A percentile compares a stretch with the other conserved stretches of the same genome.
phyloP scores from a whole-genome alignment of 176 grass and related monocot species.

The Musa beccarii region DNA sequence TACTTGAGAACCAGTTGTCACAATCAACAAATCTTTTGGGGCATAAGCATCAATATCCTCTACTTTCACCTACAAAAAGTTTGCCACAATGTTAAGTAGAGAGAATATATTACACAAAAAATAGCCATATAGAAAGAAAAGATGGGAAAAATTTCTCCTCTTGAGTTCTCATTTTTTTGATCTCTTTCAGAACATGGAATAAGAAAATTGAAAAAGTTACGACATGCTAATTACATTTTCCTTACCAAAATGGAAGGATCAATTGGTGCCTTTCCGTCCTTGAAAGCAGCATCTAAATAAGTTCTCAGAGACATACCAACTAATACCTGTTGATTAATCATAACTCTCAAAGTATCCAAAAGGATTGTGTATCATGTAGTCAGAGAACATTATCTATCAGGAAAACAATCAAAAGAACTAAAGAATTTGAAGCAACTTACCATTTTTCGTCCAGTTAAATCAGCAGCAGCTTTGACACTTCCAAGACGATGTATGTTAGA shows the following conservation, averaged over 20 bases:
- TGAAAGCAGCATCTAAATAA: slow-evolving; percentile 98
- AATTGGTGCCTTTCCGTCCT: slow-evolving; percentile 93
- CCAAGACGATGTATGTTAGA: slow-evolving; percentile 99
- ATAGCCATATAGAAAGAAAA: neutral
- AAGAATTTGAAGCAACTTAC: slow-evolving; percentile 29
- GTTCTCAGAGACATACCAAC: slow-evolving; percentile 97
- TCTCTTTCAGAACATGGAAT: neutral
- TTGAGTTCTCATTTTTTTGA: neutral
- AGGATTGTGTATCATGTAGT: slow-evolving; percentile 16
- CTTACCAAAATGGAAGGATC: slow-evolving; percentile 99
- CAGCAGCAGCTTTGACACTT: slow-evolving; percentile 95
- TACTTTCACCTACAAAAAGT: slow-evolving; percentile 63
- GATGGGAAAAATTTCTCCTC: neutral
- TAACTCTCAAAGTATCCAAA: slow-evolving; percentile 12
- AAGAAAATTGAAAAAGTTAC: slow-evolving; percentile 6
- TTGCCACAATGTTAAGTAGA: neutral
- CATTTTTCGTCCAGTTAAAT: slow-evolving; percentile 84
- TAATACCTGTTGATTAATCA: slow-evolving; percentile 65
- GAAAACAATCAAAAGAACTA: slow-evolving; percentile 13
- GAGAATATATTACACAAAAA: neutral
- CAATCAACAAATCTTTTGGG: slow-evolving; percentile 88
- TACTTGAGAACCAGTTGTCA: slow-evolving; percentile 98
- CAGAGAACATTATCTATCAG: neutral
- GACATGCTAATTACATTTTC: slow-evolving; percentile 20
- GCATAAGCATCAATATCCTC: slow-evolving; percentile 94